These are phyloP conservation scores for Helicocarpus griseus DNA, from an alignment of 2,329 filamentous ascomycete species.

Conservation along the genomic window DNA sequence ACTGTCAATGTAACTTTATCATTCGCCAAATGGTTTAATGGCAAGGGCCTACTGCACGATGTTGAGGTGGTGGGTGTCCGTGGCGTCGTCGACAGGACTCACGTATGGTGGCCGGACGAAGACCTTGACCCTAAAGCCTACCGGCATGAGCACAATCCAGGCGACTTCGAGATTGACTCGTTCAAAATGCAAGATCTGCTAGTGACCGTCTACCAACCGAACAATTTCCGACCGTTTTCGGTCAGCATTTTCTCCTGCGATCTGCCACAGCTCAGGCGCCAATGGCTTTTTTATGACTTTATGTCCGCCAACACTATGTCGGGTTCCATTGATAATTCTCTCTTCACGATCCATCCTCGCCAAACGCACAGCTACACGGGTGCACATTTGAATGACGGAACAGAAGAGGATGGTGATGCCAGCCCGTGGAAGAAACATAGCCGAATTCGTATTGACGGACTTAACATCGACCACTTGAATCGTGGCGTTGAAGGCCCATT, in stretches of 20 bases:
- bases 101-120: constrained; percentile 61
- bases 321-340: constrained; percentile 85
- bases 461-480: constrained; percentile 94
- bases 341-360: constrained; percentile 93
- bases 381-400: constrained; percentile 46
- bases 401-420: constrained; percentile 53
- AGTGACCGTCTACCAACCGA: constrained; percentile 83
- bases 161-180: constrained; percentile 92
- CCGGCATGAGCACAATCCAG: constrained; percentile 75
- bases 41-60: constrained; percentile 80
- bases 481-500: constrained; percentile 87
- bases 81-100: constrained; percentile 83
- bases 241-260: constrained; percentile 95
- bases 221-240: constrained; percentile 84
- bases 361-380: constrained; percentile 75
- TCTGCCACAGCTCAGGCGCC: constrained; percentile 81
- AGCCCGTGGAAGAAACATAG: constrained; percentile 93
- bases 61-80: constrained; percentile 91
- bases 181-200: constrained; percentile 94
- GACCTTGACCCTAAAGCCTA: constrained; percentile 73
- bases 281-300: constrained; percentile 97
- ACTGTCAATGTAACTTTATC: constrained; percentile 94
- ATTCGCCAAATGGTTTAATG: constrained; percentile 98
- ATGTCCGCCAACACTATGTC: constrained; percentile 92
- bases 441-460: constrained; percentile 78